Percentiles rank a stretch among this genome's conserved stretches.
phyloP scores from a whole-genome alignment of 106 monocot species.

The Allium sativum region DNA sequence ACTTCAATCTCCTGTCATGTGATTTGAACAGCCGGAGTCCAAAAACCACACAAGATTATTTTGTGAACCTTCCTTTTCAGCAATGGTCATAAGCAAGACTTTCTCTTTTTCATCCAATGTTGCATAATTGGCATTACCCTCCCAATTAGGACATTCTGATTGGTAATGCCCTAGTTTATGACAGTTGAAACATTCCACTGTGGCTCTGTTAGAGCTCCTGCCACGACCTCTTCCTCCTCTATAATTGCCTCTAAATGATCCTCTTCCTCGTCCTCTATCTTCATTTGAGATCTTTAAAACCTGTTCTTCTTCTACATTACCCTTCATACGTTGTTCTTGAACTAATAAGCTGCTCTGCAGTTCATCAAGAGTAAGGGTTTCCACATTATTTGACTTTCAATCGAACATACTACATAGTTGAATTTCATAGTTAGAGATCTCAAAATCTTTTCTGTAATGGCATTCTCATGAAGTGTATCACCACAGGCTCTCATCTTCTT shows the following conservation, averaged over 20 bases:
- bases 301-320: neutral
- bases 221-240: neutral
- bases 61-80: too few relatives aligned
- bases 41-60: too few relatives aligned
- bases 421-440: neutral
- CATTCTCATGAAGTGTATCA: neutral
- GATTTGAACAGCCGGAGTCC: too few relatives aligned
- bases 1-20: too few relatives aligned
- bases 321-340: neutral
- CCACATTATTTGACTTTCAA: neutral
- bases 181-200: too few relatives aligned
- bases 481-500: neutral
- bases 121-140: too few relatives aligned
- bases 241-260: too few relatives aligned
- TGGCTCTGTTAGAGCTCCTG: too few relatives aligned
- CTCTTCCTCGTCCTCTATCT: neutral
- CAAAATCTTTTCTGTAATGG: neutral
- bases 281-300: neutral
- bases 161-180: too few relatives aligned
- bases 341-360: neutral
- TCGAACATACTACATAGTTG: neutral
- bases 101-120: too few relatives aligned
- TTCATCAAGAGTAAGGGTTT: neutral
- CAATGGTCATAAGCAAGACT: too few relatives aligned
- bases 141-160: too few relatives aligned